phyloP scores from a whole-genome alignment of 805 yeast genomes.

The Teunomyces tritomae region DNA sequence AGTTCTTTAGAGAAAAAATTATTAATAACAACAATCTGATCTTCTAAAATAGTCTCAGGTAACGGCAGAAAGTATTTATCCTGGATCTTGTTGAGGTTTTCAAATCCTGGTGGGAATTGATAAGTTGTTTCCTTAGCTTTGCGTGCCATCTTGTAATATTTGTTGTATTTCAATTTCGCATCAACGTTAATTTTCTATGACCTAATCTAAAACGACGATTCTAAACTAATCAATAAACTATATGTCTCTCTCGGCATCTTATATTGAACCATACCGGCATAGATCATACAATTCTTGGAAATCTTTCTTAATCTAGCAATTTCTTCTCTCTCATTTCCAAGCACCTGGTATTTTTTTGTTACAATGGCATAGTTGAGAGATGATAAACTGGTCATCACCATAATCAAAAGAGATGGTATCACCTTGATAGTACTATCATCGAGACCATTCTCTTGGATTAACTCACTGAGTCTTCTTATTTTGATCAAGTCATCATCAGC shows the following conservation, averaged over 20 bases:
- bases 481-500: constrained; percentile 48
- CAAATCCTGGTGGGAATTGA: constrained; percentile 17
- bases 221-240: constrained; percentile 64
- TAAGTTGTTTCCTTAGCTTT: constrained; percentile 8
- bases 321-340: constrained; percentile 50
- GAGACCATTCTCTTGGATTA: constrained; percentile 52
- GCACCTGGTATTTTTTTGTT: constrained; percentile 41
- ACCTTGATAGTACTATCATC: constrained; percentile 75
- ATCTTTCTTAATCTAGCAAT: constrained; percentile 50
- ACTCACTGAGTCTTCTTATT: constrained; percentile 65
- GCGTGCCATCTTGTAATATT: background rate
- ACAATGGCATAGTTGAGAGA: constrained; percentile 49
- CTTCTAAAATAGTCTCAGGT: constrained; percentile 23
- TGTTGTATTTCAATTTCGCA: background rate
- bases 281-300: constrained; percentile 87
- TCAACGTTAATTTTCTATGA: background rate
- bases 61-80: constrained; percentile 16
- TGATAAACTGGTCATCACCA: constrained; percentile 76
- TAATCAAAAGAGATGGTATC: constrained; percentile 74
- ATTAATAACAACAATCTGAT: constrained; percentile 41
- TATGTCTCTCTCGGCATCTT: constrained; percentile 87
- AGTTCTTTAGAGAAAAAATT: constrained; percentile 36
- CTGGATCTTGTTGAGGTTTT: constrained; percentile 9
- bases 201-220: constrained; percentile 34
- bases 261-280: constrained; percentile 92